Evolutionary conservation across 345 rosid genomes (phyloP).

Genomic region (Populus davidiana): DNA sequence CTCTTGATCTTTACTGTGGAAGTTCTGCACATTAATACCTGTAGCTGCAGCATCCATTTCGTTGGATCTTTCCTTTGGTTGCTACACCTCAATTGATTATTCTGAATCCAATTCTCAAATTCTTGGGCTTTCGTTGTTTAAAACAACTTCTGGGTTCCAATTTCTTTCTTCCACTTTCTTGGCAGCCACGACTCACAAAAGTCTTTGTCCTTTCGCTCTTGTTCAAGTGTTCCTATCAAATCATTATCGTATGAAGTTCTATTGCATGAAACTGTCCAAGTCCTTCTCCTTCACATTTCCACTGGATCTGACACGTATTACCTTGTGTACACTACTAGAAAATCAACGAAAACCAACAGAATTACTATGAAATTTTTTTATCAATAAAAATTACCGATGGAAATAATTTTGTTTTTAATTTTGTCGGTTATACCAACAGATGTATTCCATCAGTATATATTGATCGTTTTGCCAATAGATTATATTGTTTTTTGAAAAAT

Average conservation of each 20-base stretch:
- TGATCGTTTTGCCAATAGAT: too few species aligned
- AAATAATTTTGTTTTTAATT: too few species aligned
- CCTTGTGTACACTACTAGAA: background rate
- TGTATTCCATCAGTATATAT: too few species aligned
- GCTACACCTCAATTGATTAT: background rate
- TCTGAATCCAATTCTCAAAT: background rate
- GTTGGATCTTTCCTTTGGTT: conserved; percentile 4
- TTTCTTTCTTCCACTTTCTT: conserved; percentile 15
- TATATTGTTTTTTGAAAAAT: too few species aligned
- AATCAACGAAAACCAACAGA: too few species aligned
- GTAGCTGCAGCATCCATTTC: conserved; percentile 12
- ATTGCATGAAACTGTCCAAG: too few species aligned
- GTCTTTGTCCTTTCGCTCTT: background rate
- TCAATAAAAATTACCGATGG: too few species aligned
- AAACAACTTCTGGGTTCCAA: background rate
- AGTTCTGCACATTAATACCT: conserved; percentile 20
- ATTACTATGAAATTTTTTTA: too few species aligned
- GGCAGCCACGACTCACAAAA: conserved; percentile 9
- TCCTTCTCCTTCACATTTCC: background rate
- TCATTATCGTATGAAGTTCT: background rate
- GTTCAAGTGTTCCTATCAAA: background rate
- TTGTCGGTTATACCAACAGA: too few species aligned
- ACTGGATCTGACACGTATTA: background rate
- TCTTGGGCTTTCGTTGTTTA: conserved; percentile 1
- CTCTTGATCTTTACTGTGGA: conserved; percentile 32